Base-by-base conservation (phyloP, 768 basidiomycete genomes). In the Trametes meyenii region DNA sequence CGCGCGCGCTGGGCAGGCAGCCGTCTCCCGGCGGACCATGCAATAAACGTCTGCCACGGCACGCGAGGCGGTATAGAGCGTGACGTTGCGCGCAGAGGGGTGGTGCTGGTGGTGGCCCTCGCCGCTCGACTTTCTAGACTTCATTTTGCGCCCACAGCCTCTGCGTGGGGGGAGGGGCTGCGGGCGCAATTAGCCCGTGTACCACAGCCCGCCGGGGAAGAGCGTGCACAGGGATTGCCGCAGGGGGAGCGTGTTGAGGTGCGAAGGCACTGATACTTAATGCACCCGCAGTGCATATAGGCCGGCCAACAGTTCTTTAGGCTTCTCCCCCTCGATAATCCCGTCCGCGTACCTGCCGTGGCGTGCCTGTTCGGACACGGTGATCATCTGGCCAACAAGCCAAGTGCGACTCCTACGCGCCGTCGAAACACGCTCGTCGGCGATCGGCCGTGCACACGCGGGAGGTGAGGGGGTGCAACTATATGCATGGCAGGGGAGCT, bases 11-110 rank as follows among this genome's bases (percentile, higher is more conserved):
- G 44, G 51, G 17, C 50, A 26, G 17, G 35, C 42, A 35, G 33
- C 40, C 57, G 17, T 21, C 23, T 2, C 17, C 19, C 50, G 23
- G 42, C 21, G 7, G 23, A 23, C 43, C 35, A 36, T 38, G 59
- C 59, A 60, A 60, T 60, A 60, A 54, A 60, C 52, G 59, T 60
- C 59, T 48, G 35, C 42, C 16, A 44, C 40, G 24, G 57, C 57
- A 33, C 40, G 58, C 42, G 50, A 50, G 17, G 54, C 23, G 33
- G 44, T 21, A 21, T 45, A 21, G 44, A 26, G 36, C 35, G 36
- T 35, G 46, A 43, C 60, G 54, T 50, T 26, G 52, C 53, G 52
- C 43, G 58, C 19, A 29, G 23, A 11, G 19, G 12, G 38, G 23
- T 36, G 36, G n/a, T n/a, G n/a, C n/a, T n/a, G 50, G 35, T 50